A percentile compares a stretch with the other conserved stretches of the same genome.
Evolutionary conservation across 805 yeast genomes (phyloP).

Genomic region (Yarrowia sp.): DNA sequence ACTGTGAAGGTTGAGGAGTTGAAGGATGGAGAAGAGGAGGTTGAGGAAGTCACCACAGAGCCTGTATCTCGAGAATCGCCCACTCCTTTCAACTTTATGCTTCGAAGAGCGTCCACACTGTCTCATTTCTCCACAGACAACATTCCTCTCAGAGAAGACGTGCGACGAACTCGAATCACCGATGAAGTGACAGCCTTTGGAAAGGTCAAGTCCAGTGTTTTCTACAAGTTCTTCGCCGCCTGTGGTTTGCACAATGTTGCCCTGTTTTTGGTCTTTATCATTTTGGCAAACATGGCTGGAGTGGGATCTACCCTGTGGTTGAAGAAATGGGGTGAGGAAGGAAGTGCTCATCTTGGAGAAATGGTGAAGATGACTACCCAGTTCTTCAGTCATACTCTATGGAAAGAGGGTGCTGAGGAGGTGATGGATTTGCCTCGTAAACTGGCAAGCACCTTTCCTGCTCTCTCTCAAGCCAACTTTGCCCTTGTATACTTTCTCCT

Average conservation of each 20-base stretch:
- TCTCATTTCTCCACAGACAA: slow-evolving; percentile 7
- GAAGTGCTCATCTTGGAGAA: slow-evolving; percentile 51
- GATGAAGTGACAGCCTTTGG: slow-evolving; percentile 28
- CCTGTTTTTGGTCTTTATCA: slow-evolving; percentile 51
- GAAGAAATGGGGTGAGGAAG: slow-evolving; percentile 91
- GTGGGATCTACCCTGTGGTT: slow-evolving; percentile 81
- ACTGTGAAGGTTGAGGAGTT: not conserved
- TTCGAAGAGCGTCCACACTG: slow-evolving; percentile 63
- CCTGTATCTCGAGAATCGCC: slow-evolving; percentile 2
- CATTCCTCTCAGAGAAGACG: slow-evolving; percentile 22
- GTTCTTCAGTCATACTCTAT: not conserved
- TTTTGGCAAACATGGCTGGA: slow-evolving; percentile 61
- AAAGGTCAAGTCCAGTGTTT: slow-evolving; percentile 63
- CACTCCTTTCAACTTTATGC: slow-evolving; percentile 39
- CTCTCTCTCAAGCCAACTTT: slow-evolving; percentile 59
- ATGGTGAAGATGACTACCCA: not conserved
- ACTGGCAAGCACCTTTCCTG: not conserved
- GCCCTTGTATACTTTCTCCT: slow-evolving; percentile 76
- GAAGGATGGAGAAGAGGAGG: not conserved
- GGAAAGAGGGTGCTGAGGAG: not conserved
- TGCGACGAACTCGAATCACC: slow-evolving; percentile 13
- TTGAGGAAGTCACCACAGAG: not conserved
- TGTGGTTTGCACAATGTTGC: slow-evolving; percentile 59
- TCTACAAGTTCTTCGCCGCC: slow-evolving; percentile 75
- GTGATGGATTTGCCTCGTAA: not conserved